Evolutionary conservation across 1,139 yeast species (phyloP).

Genomic region (Nadsonia starkeyi-henricii): DNA sequence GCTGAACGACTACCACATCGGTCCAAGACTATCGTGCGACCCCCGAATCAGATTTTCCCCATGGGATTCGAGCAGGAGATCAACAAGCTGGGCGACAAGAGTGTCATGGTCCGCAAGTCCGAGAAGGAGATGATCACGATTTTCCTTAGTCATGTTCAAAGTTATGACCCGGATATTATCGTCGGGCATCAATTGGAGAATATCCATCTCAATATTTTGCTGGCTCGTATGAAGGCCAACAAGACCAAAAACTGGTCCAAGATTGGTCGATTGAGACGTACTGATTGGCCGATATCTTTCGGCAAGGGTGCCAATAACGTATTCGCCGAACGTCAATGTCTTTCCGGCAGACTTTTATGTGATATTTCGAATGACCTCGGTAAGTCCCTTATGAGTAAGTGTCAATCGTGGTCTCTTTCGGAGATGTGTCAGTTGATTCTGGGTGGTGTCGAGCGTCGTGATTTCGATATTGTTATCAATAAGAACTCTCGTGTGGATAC

Average conservation of each 20-base stretch:
- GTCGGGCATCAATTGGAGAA: conserved; percentile 79
- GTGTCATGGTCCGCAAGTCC: conserved; percentile 9
- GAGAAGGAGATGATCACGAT: conserved; percentile 19
- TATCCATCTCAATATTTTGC: conserved; percentile 62
- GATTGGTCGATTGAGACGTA: conserved; percentile 68
- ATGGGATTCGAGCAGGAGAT: conserved; percentile 38
- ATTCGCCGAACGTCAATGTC: conserved; percentile 43
- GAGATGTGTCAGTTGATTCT: conserved; percentile 83
- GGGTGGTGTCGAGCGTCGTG: conserved; percentile 46
- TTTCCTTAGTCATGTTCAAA: conserved; percentile 57
- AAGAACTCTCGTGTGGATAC: conserved; percentile 42
- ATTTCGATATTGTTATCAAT: conserved; percentile 57
- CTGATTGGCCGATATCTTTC: conserved; percentile 53
- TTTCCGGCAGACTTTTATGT: conserved; percentile 79
- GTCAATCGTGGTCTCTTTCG: conserved; percentile 90
- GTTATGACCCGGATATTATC: conserved; percentile 77
- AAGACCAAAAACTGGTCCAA: conserved; percentile 66
- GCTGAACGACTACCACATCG: conserved; percentile 19
- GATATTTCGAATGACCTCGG: conserved; percentile 95
- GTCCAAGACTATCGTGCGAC: conserved; percentile 41
- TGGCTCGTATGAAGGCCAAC: conserved; percentile 68
- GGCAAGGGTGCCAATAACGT: conserved; percentile 36
- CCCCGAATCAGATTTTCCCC: conserved; percentile 48
- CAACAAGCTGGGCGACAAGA: conserved; percentile 10
- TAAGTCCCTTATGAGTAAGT: conserved; percentile 76